Conservation (phyloP, 495 filamentous ascomycete genomes). For the Bombardia bombarda region DNA sequence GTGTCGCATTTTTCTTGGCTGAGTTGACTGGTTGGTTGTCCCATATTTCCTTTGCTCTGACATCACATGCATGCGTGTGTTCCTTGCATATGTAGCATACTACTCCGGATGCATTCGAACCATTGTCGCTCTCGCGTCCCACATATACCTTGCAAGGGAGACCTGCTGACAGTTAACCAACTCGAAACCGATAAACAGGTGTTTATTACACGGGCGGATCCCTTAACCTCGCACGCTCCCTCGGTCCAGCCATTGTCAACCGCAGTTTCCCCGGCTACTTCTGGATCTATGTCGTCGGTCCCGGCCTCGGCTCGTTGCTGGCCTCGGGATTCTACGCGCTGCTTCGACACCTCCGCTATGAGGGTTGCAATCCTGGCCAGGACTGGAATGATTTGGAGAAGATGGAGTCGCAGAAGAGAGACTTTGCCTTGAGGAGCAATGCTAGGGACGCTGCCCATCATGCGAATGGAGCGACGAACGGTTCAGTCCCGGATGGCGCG, state of each 20-base stretch:
- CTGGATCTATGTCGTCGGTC: conserved; percentile 65
- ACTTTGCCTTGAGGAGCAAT: background rate
- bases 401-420: background rate
- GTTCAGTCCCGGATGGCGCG: too few species aligned
- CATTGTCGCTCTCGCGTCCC: too few species aligned
- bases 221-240: conserved; percentile 51
- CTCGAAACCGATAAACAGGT: conserved; percentile 19
- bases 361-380: conserved; percentile 56
- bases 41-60: background rate
- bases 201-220: conserved; percentile 54
- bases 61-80: too few species aligned
- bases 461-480: background rate
- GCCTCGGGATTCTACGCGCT: conserved; percentile 62
- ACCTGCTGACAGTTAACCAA: background rate
- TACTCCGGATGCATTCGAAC: too few species aligned
- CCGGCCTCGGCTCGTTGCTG: conserved; percentile 47
- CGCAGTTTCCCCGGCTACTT: conserved; percentile 55
- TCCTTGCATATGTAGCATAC: too few species aligned
- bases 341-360: conserved; percentile 61
- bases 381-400: conserved; percentile 23
- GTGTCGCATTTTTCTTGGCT: conserved; percentile 61
- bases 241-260: conserved; percentile 51
- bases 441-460: background rate
- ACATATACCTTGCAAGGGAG: background rate
- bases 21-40: conserved; percentile 48